Base-by-base conservation (phyloP, 2,329 filamentous ascomycete species). In the Paecilomyces dactylethromorphus region DNA sequence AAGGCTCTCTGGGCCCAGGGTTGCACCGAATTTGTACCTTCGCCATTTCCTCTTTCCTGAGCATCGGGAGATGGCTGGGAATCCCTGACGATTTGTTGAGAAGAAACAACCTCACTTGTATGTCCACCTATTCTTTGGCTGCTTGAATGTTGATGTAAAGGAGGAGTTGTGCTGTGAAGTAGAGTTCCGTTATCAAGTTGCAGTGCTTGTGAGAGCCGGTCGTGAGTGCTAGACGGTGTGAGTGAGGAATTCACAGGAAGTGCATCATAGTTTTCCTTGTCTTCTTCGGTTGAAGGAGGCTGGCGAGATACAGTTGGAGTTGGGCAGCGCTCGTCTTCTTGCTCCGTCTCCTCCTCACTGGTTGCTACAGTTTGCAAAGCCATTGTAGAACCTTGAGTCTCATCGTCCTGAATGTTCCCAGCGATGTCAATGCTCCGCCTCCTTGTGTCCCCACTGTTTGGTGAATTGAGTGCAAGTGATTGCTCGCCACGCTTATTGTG, bases 281-380 rank as follows among this genome's bases (percentile, higher is more conserved):
- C 74, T 59, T 80, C 78, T 45, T 79, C 77, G 10, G 66, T 68
- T 11, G 73, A 67, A 13, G 67, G 64, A 51, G 60, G 55, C 4
- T 69, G 65, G 54, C 72, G 72, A 50, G 69, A 70, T 52, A 65
- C 66, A 11, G 63, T 64, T 0, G 69, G 62, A 49, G 68, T 66
- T 26, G 66, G 62, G 15, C 60, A 63, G 10, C 57, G n/a, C 39
- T 76, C 70, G 50, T 79, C 77, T 59, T 79, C 78, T 58, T 77
- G 74, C 58, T 80, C 78, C 0, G 78, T 80, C 63, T 80, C 78
- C 58, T 76, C 77, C 64, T 80, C 74, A 24, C 73, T 76, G 22
- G 60, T 60, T 13, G 59, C 66, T 21, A 66, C 70, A 22, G 60
- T 66, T 3, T 64, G 63, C n/a, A 64, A 58, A 3, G 61, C 64